A percentile compares a stretch with the other conserved stretches of the same genome.
Conservation (phyloP, 176 grass and related monocot species). For the Calamus simplicifolius region DNA sequence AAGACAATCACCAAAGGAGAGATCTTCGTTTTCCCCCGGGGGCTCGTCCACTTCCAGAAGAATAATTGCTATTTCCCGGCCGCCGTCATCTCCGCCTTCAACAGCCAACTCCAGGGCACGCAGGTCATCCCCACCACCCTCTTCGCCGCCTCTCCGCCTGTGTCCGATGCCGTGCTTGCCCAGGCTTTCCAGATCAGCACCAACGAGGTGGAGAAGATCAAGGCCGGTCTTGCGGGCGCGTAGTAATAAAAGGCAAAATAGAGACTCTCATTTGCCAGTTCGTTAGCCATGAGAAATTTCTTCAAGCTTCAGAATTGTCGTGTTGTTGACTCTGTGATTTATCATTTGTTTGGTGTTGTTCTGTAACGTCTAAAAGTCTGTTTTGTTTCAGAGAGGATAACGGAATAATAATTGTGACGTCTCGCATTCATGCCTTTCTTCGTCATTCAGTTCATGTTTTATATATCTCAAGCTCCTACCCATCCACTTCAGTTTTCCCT, state of each 20-base stretch:
- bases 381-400: too few species aligned
- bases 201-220: slow-evolving; percentile 1
- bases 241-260: neutral
- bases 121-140: neutral
- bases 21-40: slow-evolving; percentile 5
- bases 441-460: too few species aligned
- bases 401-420: too few species aligned
- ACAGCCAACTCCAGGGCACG: neutral
- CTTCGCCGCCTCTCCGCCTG: neutral
- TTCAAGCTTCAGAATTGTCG: too few species aligned
- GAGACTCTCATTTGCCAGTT: too few species aligned
- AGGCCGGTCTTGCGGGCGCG: neutral
- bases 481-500: too few species aligned
- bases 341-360: too few species aligned
- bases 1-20: slow-evolving; percentile 1
- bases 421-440: too few species aligned
- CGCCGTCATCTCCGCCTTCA: neutral
- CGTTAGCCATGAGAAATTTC: too few species aligned
- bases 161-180: neutral
- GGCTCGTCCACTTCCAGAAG: slow-evolving; percentile 10
- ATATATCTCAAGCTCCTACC: too few species aligned
- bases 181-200: neutral
- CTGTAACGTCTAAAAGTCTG: too few species aligned
- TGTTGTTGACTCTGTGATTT: too few species aligned
- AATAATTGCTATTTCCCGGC: neutral